Evolutionary conservation across 306 rosid genomes (phyloP).

Genomic region (Pterocarpus santalinus): DNA sequence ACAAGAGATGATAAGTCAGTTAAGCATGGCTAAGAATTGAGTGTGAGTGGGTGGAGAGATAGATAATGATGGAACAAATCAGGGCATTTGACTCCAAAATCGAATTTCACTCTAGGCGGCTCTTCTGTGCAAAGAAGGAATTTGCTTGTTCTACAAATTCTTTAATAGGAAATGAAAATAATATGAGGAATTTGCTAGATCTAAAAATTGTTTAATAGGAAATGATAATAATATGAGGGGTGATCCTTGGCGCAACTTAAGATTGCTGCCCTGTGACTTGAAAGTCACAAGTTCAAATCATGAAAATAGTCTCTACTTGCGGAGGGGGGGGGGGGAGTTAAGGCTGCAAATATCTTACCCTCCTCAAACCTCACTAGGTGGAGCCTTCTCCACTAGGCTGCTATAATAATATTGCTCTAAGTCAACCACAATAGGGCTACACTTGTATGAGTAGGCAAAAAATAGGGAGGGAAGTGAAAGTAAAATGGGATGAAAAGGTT

Average conservation of each 20-base stretch:
- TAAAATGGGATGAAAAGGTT: constrained; percentile 13
- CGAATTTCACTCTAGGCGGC: not conserved
- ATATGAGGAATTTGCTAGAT: too few relatives aligned
- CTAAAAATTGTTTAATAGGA: too few relatives aligned
- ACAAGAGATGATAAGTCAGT: constrained; percentile 30
- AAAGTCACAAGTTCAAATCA: too few relatives aligned
- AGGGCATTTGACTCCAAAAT: not conserved
- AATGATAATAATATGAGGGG: too few relatives aligned
- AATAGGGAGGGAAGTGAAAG: not conserved
- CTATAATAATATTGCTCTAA: not conserved
- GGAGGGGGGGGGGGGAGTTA: too few relatives aligned
- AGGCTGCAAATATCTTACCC: too few relatives aligned
- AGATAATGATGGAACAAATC: too few relatives aligned
- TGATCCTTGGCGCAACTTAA: too few relatives aligned
- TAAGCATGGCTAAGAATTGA: not conserved
- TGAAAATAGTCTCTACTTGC: too few relatives aligned
- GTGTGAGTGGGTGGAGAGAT: not conserved
- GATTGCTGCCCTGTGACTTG: too few relatives aligned
- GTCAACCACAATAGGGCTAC: not conserved
- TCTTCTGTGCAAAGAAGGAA: constrained; percentile 3
- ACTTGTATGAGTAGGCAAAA: not conserved
- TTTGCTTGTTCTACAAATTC: not conserved
- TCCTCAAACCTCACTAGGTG: too few relatives aligned
- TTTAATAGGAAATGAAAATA: constrained; percentile 2
- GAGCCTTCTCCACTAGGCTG: too few relatives aligned